These are phyloP conservation scores for Talaromyces liani DNA, from an alignment of 495 filamentous ascomycete genomes.

Conservation along the genomic window DNA sequence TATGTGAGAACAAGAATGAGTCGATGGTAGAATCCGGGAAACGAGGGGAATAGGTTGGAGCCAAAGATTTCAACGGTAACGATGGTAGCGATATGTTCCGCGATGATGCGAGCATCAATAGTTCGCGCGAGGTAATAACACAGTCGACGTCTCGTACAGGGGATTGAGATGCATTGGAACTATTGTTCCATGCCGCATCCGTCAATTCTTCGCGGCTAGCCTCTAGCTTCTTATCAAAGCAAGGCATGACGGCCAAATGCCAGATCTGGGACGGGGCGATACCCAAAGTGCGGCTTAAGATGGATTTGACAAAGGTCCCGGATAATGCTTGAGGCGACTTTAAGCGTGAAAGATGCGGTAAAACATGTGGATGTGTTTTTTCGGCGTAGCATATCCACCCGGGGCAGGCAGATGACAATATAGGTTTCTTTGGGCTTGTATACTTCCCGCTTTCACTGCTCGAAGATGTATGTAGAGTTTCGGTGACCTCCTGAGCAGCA, in stretches of 20 bases:
- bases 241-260: conserved; percentile 94
- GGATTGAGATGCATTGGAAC: conserved; percentile 21
- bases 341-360: conserved; percentile 82
- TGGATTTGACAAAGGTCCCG: conserved; percentile 82
- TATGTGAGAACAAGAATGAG: conserved; percentile 55
- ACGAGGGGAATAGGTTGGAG: conserved; percentile 20
- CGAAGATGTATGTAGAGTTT: conserved; percentile 25
- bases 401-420: conserved; percentile 86
- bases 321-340: conserved; percentile 92
- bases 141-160: conserved; percentile 88
- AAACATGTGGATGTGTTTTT: conserved; percentile 87
- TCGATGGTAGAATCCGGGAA: conserved; percentile 69
- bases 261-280: conserved; percentile 77
- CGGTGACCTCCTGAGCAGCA: conserved; percentile 68
- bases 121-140: conserved; percentile 90
- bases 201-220: conserved; percentile 90
- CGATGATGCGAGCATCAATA: conserved; percentile 78
- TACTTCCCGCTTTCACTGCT: conserved; percentile 10
- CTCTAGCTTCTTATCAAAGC: conserved; percentile 98
- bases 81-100: conserved; percentile 64
- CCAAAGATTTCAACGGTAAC: conserved; percentile 51
- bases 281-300: conserved; percentile 60
- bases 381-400: conserved; percentile 99
- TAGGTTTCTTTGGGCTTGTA: conserved; percentile 53
- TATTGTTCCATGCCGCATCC: conserved; percentile 57